These are phyloP conservation scores for Domatiomyces globalis DNA, from an alignment of 2,329 filamentous ascomycete species.

Conservation along the genomic window DNA sequence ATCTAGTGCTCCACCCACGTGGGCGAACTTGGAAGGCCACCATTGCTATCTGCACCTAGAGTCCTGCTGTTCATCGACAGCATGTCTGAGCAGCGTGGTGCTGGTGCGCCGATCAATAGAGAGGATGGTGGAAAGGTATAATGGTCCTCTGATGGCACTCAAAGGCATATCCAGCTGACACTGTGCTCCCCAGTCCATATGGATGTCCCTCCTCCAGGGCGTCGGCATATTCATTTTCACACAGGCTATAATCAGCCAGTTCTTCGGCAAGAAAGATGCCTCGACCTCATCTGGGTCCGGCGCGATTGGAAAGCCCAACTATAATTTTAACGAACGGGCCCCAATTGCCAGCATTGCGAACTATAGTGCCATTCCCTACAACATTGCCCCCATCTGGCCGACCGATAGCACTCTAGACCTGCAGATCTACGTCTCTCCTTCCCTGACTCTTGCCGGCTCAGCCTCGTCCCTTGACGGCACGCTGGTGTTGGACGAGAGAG, in stretches of 20 bases:
- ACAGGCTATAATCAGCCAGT: constrained; percentile 39
- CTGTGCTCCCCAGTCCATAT: constrained; percentile 23
- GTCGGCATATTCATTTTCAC: constrained; percentile 45
- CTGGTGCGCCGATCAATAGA: constrained; percentile 6
- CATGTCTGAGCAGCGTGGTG: constrained; percentile 12
- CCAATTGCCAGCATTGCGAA: constrained; percentile 41
- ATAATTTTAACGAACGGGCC: constrained; percentile 53
- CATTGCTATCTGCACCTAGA: background rate
- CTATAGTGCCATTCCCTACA: constrained; percentile 52
- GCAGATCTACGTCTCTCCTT: constrained; percentile 67
- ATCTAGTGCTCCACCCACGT: background rate
- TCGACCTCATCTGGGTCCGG: constrained; percentile 6
- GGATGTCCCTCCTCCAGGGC: constrained; percentile 38
- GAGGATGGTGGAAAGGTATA: constrained; percentile 9
- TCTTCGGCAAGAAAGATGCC: constrained; percentile 31
- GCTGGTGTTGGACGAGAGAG: constrained; percentile 64
- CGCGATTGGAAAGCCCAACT: constrained; percentile 31
- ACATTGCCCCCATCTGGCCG: constrained; percentile 78
- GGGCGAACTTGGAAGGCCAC: no score
- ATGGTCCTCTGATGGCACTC: background rate
- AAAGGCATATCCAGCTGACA: background rate
- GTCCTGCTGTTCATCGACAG: constrained; percentile 1
- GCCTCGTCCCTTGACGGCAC: constrained; percentile 50
- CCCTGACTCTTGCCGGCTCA: constrained; percentile 54
- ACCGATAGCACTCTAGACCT: constrained; percentile 67